These are phyloP conservation scores for Yamadazyma sp. DNA, from an alignment of 805 yeast genomes.

Conservation along the genomic window DNA sequence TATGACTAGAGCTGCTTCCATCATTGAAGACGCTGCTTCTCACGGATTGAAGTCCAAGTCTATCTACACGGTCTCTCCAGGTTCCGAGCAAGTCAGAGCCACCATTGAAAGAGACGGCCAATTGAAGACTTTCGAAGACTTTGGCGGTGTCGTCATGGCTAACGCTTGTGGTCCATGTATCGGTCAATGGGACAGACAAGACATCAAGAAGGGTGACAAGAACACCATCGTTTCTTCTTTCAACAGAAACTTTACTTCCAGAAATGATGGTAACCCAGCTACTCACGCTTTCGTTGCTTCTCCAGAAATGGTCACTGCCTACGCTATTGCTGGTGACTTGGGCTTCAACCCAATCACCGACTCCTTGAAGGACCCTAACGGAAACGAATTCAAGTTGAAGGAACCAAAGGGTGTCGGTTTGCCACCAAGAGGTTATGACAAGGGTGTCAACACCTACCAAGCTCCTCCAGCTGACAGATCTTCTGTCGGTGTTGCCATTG, in stretches of 20 bases:
- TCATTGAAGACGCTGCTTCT: slow-evolving; percentile 84
- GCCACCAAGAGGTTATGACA: slow-evolving; percentile 86
- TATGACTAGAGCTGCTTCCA: slow-evolving; percentile 94
- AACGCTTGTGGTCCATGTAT: slow-evolving; percentile 99
- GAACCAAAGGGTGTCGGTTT: slow-evolving; percentile 91
- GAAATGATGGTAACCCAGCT: slow-evolving; percentile 97
- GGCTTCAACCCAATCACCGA: slow-evolving; percentile 95
- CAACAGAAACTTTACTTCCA: slow-evolving; percentile 97
- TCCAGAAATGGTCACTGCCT: slow-evolving; percentile 94
- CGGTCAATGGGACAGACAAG: slow-evolving; percentile 98
- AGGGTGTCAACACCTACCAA: slow-evolving; percentile 94
- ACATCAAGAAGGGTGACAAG: slow-evolving; percentile 88
- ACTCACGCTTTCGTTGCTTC: slow-evolving; percentile 97
- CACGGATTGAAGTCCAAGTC: slow-evolving; percentile 92
- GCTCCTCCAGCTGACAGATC: slow-evolving; percentile 92
- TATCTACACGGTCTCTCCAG: slow-evolving; percentile 93
- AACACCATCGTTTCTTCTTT: slow-evolving; percentile 96
- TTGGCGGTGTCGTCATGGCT: slow-evolving; percentile 92
- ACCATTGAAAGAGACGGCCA: slow-evolving; percentile 97
- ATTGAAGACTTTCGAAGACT: slow-evolving; percentile 81
- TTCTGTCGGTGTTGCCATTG: slow-evolving; percentile 67
- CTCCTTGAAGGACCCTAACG: slow-evolving; percentile 81
- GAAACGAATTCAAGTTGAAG: slow-evolving; percentile 83
- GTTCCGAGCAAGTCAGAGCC: slow-evolving; percentile 98
- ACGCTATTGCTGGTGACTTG: slow-evolving; percentile 94